Evolutionary conservation across 2,329 filamentous ascomycete species (phyloP), one percentile per base, ranked within the genome.

Genomic region (Fusarium proliferatum): DNA sequence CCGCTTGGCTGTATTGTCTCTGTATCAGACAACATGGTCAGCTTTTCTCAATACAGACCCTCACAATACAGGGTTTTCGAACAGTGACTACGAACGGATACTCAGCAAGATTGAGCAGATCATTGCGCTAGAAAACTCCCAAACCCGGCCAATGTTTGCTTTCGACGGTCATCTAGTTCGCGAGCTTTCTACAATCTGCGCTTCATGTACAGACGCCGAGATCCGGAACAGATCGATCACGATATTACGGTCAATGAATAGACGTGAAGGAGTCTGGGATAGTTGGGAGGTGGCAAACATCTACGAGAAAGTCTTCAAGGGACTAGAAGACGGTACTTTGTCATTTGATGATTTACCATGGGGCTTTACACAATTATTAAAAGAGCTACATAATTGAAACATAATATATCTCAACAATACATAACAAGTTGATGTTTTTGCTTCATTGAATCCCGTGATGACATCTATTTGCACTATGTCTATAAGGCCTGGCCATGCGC

Each of bases 191-290:
- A 61, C 69, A 8, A 63, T 75, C 4, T 71, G 67, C 53, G 58
- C 63, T 9, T 66, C 64, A 2, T 72, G 70, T 23, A 56, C 45
- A 34, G 66, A 70, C 26, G 13, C 30, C 6, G 51, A 48, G 5
- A 66, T 69, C 2, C 66, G 75, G n/a, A 26, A 42, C 3, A 56
- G 60, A 16, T 59, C 72, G 11, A 58, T 76, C 17, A 19, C 9
- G 21, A 15, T 77, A 9, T 30, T 77, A 10, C 69, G 64, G 2
- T 63, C 64, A 0, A 52, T 76, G 6, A 49, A 65, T 15, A 45
- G 74, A 16, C 53, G 76, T 16, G 76, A 77, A 30, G 74, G 76
- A 0, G 61, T 77, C 2, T 78, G 76, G 74, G 76, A 78, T 36
- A 78, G 74, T 41, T 64, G 66, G 48, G 76, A 77, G 9, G 61